A percentile compares a stretch with the other conserved stretches of the same genome.
Conservation (phyloP, 1,139 yeast genomes). For the Pichia kudriavzevii region DNA sequence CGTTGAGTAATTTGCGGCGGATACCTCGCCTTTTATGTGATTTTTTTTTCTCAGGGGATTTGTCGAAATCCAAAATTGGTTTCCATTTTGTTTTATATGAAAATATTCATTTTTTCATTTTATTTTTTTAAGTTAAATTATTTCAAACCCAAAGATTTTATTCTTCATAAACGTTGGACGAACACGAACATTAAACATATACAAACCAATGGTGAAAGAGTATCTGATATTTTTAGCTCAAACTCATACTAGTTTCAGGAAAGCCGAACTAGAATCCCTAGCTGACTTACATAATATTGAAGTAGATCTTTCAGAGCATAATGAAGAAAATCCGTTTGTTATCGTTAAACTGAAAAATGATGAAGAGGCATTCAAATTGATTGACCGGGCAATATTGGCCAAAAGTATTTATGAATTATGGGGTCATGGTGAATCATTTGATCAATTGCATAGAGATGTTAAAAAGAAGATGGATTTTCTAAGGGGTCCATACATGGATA, state of each 20-base stretch:
- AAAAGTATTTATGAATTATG: slow-evolving; percentile 79
- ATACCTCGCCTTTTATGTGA: too few species aligned
- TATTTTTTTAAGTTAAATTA: too few species aligned
- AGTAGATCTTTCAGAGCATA: slow-evolving; percentile 56
- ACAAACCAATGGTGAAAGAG: slow-evolving; percentile 37
- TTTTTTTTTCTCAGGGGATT: too few species aligned
- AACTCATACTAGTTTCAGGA: slow-evolving; percentile 68
- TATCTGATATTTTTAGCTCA: slow-evolving; percentile 82
- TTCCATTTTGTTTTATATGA: too few species aligned
- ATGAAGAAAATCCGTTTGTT: slow-evolving; percentile 61
- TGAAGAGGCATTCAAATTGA: slow-evolving; percentile 56
- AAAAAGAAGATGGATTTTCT: slow-evolving; percentile 28
- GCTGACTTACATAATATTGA: slow-evolving; percentile 54
- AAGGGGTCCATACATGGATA: slow-evolving; percentile 31
- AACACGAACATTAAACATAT: too few species aligned
- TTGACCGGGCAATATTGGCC: slow-evolving; percentile 61
- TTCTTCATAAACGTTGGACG: too few species aligned
- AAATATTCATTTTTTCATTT: too few species aligned
- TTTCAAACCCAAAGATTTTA: too few species aligned
- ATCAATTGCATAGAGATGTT: slow-evolving; percentile 51
- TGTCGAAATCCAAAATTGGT: too few species aligned
- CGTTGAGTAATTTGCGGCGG: too few species aligned
- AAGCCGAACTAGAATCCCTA: slow-evolving; percentile 76
- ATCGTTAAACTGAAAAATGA: slow-evolving; percentile 57
- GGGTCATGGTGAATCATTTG: slow-evolving; percentile 59